These are phyloP conservation scores for Stachybotrys elegans DNA, from an alignment of 2,329 filamentous ascomycete species.

Conservation along the genomic window DNA sequence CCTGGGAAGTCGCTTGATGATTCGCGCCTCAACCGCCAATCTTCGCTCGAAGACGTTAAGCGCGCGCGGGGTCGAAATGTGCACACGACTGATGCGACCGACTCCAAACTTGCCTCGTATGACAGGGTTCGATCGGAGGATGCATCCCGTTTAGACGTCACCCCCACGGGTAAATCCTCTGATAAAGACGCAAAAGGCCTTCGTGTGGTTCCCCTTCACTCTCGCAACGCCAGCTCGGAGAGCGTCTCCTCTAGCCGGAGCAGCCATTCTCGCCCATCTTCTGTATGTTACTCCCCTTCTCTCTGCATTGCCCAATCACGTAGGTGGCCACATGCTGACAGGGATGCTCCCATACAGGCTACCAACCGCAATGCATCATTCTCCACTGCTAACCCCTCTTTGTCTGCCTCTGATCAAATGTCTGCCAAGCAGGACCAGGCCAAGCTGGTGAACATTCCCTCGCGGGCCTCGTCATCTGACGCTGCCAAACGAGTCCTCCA, in stretches of 20 bases:
- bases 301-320: slow-evolving; percentile 40
- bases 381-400: slow-evolving; percentile 50
- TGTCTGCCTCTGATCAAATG: slow-evolving; percentile 40
- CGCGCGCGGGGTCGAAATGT: slow-evolving; percentile 79
- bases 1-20: slow-evolving; percentile 61
- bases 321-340: slow-evolving; percentile 41
- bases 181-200: slow-evolving; percentile 37
- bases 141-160: neutral
- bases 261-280: slow-evolving; percentile 55
- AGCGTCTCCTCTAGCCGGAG: slow-evolving; percentile 57
- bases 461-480: slow-evolving; percentile 61
- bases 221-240: slow-evolving; percentile 57
- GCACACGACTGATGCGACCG: slow-evolving; percentile 51
- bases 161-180: slow-evolving; percentile 2
- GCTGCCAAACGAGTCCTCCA: slow-evolving; percentile 59
- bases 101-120: slow-evolving; percentile 14
- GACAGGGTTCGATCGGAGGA: slow-evolving; percentile 11
- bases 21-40: slow-evolving; percentile 54
- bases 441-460: slow-evolving; percentile 53
- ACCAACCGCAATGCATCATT: slow-evolving; percentile 52
- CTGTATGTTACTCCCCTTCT: slow-evolving; percentile 49
- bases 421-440: slow-evolving; percentile 46
- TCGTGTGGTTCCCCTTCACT: slow-evolving; percentile 29
- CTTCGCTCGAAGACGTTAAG: slow-evolving; percentile 62
- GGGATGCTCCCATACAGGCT: slow-evolving; percentile 45